Percentiles rank a stretch among this genome's conserved stretches.
Conservation (phyloP, 306 rosid species). For the Erythrophleum fordii region DNA sequence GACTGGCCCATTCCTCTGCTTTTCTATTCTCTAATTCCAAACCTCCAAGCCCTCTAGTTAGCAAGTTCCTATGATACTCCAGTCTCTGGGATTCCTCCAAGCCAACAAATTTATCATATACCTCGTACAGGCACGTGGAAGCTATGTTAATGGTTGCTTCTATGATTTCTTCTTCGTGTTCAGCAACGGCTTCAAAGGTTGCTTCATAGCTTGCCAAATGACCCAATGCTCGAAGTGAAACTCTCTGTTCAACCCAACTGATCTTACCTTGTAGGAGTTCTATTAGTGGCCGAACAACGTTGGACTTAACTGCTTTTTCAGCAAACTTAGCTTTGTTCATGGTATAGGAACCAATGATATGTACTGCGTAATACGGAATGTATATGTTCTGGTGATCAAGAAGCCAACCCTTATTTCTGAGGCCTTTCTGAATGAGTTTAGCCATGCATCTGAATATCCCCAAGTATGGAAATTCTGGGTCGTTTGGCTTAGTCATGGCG, state of each 20-base stretch:
- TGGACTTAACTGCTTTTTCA: conserved; percentile 54
- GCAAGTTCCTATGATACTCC: conserved; percentile 62
- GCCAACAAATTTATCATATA: conserved; percentile 51
- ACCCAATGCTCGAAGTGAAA: conserved; percentile 68
- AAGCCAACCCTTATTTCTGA: conserved; percentile 57
- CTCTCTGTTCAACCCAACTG: conserved; percentile 84
- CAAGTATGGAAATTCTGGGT: conserved; percentile 72
- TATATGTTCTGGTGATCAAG: conserved; percentile 64
- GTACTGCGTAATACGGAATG: conserved; percentile 84
- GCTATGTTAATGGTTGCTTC: conserved; percentile 52
- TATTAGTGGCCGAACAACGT: conserved; percentile 55
- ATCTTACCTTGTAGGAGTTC: conserved; percentile 66
- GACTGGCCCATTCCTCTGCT: conserved; percentile 82
- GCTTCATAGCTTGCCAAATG: conserved; percentile 62
- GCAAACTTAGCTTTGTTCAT: conserved; percentile 62
- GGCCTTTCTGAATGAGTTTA: conserved; percentile 61
- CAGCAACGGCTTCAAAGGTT: conserved; percentile 48
- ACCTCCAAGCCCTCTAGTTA: conserved; percentile 71
- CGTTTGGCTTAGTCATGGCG: conserved; percentile 63
- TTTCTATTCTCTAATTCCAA: conserved; percentile 58
- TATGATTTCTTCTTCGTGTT: conserved; percentile 51
- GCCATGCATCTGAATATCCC: conserved; percentile 76
- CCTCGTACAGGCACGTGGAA: conserved; percentile 51
- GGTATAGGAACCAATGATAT: conserved; percentile 76
- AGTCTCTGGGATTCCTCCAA: conserved; percentile 49